A percentile compares a stretch with the other conserved stretches of the same genome.
Conservation (phyloP, 495 filamentous ascomycete genomes). For the Lophium mytilinum region DNA sequence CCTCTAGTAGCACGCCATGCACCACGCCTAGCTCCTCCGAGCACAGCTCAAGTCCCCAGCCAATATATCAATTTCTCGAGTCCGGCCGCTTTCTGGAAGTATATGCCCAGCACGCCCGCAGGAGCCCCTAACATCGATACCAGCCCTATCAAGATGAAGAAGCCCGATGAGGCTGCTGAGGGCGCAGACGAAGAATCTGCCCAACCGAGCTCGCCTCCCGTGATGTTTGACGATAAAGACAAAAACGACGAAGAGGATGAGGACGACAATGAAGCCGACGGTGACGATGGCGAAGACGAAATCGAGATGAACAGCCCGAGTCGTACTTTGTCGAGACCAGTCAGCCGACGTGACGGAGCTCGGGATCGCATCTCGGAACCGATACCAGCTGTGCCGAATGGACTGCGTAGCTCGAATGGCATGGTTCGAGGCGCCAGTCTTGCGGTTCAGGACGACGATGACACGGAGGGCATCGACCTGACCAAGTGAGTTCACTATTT, state of each 20-base stretch:
- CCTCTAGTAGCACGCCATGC: constrained; percentile 79
- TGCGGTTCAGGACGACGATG: constrained; percentile 42
- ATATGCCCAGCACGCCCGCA: constrained; percentile 71
- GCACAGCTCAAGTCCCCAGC: constrained; percentile 80
- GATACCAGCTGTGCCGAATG: constrained; percentile 8
- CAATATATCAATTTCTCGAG: constrained; percentile 93
- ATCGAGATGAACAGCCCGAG: constrained; percentile 20
- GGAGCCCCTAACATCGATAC: constrained; percentile 48
- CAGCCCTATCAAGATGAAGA: constrained; percentile 42
- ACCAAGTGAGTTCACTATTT: constrained; percentile 45
- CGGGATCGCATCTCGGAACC: constrained; percentile 3
- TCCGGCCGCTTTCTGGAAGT: constrained; percentile 97
- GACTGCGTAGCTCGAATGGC: constrained; percentile 1
- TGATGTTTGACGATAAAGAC: constrained; percentile 7
- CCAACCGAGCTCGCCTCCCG: constrained; percentile 23
- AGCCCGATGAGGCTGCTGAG: constrained; percentile 7
- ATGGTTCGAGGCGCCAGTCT: constrained; percentile 22
- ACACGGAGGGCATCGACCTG: constrained; percentile 56
- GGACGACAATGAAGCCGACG: constrained; percentile 6
- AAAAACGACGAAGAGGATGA: constrained; percentile 1
- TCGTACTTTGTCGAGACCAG: constrained; percentile 24
- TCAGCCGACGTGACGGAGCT: constrained; percentile 13
- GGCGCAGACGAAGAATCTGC: constrained; percentile 10
- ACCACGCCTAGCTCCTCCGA: constrained; percentile 77
- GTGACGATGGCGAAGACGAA: constrained; percentile 19